Evolutionary conservation across 495 filamentous ascomycete species (phyloP).

Genomic region (Xylaria venustula): DNA sequence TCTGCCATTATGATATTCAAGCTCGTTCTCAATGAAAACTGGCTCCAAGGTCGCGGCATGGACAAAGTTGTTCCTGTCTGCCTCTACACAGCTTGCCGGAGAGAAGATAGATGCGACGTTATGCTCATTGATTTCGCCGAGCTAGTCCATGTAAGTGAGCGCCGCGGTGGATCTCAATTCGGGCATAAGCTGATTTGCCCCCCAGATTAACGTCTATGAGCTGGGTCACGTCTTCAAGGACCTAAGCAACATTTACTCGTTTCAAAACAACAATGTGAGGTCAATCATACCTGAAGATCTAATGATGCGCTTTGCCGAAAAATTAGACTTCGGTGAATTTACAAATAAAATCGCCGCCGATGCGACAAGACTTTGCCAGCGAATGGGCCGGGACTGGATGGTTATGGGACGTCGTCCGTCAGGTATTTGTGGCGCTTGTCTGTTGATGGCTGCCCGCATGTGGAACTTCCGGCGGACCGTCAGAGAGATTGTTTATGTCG

Average conservation of each 20-base stretch:
- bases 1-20: conserved; percentile 72
- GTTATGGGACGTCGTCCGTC: conserved; percentile 87
- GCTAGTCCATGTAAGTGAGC: conserved; percentile 51
- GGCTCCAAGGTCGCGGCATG: conserved; percentile 85
- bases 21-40: conserved; percentile 72
- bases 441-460: conserved; percentile 93
- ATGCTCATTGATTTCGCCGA: conserved; percentile 98
- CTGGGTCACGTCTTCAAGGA: conserved; percentile 81
- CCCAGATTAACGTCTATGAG: conserved; percentile 81
- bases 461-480: conserved; percentile 93
- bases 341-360: conserved; percentile 81
- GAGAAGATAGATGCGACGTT: conserved; percentile 55
- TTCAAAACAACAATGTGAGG: conserved; percentile 45
- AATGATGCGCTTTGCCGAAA: conserved; percentile 82
- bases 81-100: conserved; percentile 82
- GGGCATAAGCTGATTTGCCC: conserved; percentile 18
- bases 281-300: conserved; percentile 78
- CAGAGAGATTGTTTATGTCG: conserved; percentile 90
- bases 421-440: conserved; percentile 88
- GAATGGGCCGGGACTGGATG: conserved; percentile 97
- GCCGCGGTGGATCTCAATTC: not conserved
- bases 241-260: conserved; percentile 65
- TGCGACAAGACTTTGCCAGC: conserved; percentile 77
- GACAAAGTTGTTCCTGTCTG: conserved; percentile 80
- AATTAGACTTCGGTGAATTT: conserved; percentile 79